phyloP scores from a whole-genome alignment of 495 filamentous ascomycete species.

The Gamarada debralockiae region DNA sequence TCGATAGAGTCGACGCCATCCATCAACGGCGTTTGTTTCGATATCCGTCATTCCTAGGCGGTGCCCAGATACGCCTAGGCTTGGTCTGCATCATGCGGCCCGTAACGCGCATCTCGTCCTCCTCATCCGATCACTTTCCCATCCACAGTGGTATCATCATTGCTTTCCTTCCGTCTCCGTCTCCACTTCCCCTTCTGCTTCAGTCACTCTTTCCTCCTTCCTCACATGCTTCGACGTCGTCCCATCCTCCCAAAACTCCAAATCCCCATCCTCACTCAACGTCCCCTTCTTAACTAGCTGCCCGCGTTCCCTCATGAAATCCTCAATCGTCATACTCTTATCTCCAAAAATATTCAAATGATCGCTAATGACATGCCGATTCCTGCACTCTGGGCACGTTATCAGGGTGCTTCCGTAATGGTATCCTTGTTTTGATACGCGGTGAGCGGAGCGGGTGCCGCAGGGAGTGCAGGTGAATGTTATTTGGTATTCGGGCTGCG shows the following conservation, averaged over 20 bases:
- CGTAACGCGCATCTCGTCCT: too few species aligned
- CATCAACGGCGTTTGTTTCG: too few species aligned
- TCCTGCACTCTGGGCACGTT: slow-evolving; percentile 76
- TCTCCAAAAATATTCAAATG: slow-evolving; percentile 78
- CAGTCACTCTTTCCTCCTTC: background rate
- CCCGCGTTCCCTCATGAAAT: slow-evolving; percentile 63
- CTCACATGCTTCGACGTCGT: slow-evolving; percentile 11
- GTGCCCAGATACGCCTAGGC: too few species aligned
- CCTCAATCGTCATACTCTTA: slow-evolving; percentile 61
- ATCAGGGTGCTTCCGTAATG: slow-evolving; percentile 85
- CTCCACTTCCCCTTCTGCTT: background rate
- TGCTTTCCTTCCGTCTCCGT: background rate
- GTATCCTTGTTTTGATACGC: slow-evolving; percentile 87
- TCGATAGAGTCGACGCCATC: too few species aligned
- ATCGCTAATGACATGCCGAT: slow-evolving; percentile 87
- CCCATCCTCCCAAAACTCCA: slow-evolving; percentile 70
- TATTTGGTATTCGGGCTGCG: slow-evolving; percentile 72
- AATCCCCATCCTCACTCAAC: slow-evolving; percentile 50
- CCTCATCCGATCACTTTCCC: too few species aligned
- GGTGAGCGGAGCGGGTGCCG: slow-evolving; percentile 65
- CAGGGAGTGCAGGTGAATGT: slow-evolving; percentile 94
- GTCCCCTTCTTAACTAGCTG: slow-evolving; percentile 59
- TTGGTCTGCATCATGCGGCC: too few species aligned
- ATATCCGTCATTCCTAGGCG: too few species aligned
- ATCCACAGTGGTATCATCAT: too few species aligned